Conservation (phyloP, 257 asterid genomes). For the Rauvolfia tetraphylla region DNA sequence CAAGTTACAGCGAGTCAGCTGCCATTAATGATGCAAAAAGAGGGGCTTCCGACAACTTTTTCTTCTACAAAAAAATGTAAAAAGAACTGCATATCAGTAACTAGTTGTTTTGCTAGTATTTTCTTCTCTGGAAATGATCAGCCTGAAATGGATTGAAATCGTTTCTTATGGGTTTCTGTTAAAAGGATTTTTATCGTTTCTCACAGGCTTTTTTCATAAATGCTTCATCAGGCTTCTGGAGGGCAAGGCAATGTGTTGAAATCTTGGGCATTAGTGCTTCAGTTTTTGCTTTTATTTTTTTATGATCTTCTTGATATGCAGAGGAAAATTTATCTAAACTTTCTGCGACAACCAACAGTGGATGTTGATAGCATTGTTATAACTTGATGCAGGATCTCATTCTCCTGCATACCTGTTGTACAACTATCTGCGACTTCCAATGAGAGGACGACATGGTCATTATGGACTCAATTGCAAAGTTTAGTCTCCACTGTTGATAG, state of each 20-base stretch:
- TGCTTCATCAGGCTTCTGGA: no score
- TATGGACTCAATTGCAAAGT: constrained; percentile 23
- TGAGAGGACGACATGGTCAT: constrained; percentile 4
- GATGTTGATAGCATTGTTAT: background rate
- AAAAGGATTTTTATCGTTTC: no score
- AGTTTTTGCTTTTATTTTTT: background rate
- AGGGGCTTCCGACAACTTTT: background rate
- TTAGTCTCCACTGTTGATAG: background rate
- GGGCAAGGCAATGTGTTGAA: no score
- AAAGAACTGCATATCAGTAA: background rate
- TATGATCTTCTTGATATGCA: background rate
- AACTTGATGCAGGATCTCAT: background rate
- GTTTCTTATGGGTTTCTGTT: no score
- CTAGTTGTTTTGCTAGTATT: background rate
- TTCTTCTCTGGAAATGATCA: background rate
- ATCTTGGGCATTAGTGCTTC: background rate
- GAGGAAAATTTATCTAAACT: background rate
- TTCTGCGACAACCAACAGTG: background rate
- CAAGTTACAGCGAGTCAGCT: constrained; percentile 4
- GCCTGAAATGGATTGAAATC: no score
- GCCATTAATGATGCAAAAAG: background rate
- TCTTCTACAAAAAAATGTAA: background rate
- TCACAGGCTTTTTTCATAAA: no score
- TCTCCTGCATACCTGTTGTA: background rate
- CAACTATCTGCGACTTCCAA: background rate